Evolutionary conservation across 495 filamentous ascomycete genomes (phyloP), one percentile per base, ranked within the genome.

Genomic region (Evansstolkia leycettana): DNA sequence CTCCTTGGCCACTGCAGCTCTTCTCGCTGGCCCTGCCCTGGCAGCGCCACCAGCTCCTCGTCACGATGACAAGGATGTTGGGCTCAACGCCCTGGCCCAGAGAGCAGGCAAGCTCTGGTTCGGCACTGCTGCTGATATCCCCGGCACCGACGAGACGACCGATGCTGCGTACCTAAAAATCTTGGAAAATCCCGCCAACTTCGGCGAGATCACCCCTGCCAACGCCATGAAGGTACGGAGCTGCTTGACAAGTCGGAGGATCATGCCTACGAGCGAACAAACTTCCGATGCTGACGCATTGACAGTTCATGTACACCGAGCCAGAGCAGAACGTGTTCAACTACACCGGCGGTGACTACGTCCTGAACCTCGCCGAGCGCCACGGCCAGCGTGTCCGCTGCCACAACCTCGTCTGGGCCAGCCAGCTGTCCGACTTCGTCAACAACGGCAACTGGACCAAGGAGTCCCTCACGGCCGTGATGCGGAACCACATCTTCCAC

Each of bases 361-460:
- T 72, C 37, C 46, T 67, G 11, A 46, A 54, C 33, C 43, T 64
- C 8, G 69, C 74, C 4, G 51, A 55, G 35, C 36, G 31, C 5
- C 62, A 63, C 28, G 53, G 54, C 20, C 59, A 73, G 49, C 31
- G 52, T 3, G 44, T 77, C 28, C 54, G 71, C n/a, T 76, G 70
- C 42, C 71, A 78, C 49, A 72, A 70, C 5, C 54, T 75, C 11
- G 63, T 72, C n/a, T 79, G 69, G 72, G 47, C 68, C 51, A 59
- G 47, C 29, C 65, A 78, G 40, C 51, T 76, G 4, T 65, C 73
- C 6, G 49, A 40, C 13, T 75, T 64, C 59, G 62, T 70, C 23
- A 57, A 55, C 18, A 41, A 38, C 0, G 62, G 62, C 5, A 64
- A 54, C 14, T 75, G 68, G 63, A 69, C 52, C n/a, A 52, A 50